phyloP scores from a whole-genome alignment of 345 rosid species.

The Jatropha curcas region DNA sequence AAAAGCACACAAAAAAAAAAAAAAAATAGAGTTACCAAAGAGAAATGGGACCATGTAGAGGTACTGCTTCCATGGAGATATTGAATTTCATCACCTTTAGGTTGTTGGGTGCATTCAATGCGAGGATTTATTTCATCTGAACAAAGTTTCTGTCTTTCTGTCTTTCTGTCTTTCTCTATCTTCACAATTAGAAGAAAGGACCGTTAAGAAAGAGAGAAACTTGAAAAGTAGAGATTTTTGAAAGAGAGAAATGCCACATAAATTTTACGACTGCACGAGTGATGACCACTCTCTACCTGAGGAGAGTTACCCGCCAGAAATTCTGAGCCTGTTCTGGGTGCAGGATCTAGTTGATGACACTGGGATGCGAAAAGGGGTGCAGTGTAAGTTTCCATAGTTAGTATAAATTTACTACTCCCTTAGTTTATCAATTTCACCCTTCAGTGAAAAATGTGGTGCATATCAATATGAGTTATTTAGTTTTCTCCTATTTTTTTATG shows the following conservation, averaged over 20 bases:
- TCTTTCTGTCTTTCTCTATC: neutral
- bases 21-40: slow-evolving; percentile 25
- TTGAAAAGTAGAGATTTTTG: neutral
- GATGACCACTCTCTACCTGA: neutral
- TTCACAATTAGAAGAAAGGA: neutral
- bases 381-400: too few species aligned
- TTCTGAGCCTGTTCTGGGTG: neutral
- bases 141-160: slow-evolving; percentile 14
- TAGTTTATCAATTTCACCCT: too few species aligned
- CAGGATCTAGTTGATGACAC: neutral
- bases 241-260: too few species aligned
- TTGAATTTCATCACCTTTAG: slow-evolving; percentile 48
- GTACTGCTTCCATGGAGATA: slow-evolving; percentile 33
- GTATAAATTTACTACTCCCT: too few species aligned
- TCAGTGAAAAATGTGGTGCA: too few species aligned
- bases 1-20: neutral
- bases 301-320: neutral
- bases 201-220: neutral
- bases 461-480: too few species aligned
- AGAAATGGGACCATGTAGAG: slow-evolving; percentile 49
- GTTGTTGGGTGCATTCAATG: slow-evolving; percentile 76
- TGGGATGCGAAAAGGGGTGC: neutral
- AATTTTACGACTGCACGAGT: too few species aligned
- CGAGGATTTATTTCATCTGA: slow-evolving; percentile 39
- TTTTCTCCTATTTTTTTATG: too few species aligned